Percentiles rank a stretch among this genome's conserved stretches.
Conservation (phyloP, 768 basidiomycete genomes). For the Suillus bovinus region DNA sequence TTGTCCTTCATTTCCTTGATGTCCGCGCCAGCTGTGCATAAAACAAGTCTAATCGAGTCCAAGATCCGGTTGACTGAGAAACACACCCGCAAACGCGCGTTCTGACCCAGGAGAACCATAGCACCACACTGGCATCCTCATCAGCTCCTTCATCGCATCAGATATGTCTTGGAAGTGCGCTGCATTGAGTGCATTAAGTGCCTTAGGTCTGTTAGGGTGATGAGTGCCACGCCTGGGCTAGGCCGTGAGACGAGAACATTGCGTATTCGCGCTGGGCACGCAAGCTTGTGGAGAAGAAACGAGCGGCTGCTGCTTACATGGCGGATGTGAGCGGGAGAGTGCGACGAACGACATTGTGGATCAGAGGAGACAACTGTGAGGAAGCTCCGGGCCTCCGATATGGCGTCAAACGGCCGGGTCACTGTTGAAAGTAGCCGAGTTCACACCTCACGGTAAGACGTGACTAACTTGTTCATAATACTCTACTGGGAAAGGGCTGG, state of each 20-base stretch:
- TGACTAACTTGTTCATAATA: no score
- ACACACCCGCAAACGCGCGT: conserved; percentile 88
- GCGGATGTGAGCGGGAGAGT: conserved; percentile 9
- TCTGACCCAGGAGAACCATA: conserved; percentile 89
- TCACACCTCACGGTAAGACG: neutral
- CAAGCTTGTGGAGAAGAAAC: conserved; percentile 32
- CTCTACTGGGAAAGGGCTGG: no score
- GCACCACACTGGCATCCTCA: conserved; percentile 70
- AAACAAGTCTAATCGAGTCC: conserved; percentile 3
- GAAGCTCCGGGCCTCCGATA: neutral
- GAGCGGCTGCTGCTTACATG: conserved; percentile 9
- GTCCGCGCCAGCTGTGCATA: conserved; percentile 81
- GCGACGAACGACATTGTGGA: conserved; percentile 21
- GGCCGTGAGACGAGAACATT: conserved; percentile 70
- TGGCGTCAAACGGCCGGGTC: neutral
- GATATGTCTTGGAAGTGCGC: conserved; percentile 84
- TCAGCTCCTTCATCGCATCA: conserved; percentile 72
- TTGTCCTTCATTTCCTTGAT: conserved; percentile 99
- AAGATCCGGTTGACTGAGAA: neutral
- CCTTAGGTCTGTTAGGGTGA: conserved; percentile 88
- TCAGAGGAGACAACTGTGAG: neutral
- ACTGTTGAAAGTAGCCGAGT: neutral
- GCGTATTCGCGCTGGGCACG: conserved; percentile 43
- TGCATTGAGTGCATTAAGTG: conserved; percentile 83
- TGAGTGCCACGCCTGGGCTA: conserved; percentile 67